Evolutionary conservation across 2,329 filamentous ascomycete species (phyloP).

Genomic region (Paracoccidioides brasiliensis): DNA sequence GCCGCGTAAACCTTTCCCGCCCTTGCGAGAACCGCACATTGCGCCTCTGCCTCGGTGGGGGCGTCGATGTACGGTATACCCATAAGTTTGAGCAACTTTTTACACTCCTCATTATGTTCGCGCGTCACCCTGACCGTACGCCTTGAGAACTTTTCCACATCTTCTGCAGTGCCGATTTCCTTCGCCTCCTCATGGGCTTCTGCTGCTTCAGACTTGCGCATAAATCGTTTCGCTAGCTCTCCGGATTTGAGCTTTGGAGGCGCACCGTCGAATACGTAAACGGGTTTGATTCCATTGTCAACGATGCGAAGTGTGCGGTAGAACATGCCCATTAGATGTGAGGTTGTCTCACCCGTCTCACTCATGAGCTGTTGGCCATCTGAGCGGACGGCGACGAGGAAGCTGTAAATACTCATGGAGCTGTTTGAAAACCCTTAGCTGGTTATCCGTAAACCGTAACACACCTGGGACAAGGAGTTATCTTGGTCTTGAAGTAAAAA

Average conservation of each 20-base stretch:
- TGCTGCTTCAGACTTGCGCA: conserved; percentile 83
- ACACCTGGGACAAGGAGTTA: too few species aligned
- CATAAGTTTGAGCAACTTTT: conserved; percentile 83
- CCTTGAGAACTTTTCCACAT: conserved; percentile 95
- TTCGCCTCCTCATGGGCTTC: conserved; percentile 90
- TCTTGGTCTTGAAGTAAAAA: too few species aligned
- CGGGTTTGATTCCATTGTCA: conserved; percentile 95
- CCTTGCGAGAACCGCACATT: conserved; percentile 78
- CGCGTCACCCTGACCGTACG: conserved; percentile 88
- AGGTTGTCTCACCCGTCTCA: conserved; percentile 91
- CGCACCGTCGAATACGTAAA: conserved; percentile 95
- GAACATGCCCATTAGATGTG: conserved; percentile 98
- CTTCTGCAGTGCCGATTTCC: conserved; percentile 89
- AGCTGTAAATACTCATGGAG: conserved; percentile 98
- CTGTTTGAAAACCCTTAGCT: background rate
- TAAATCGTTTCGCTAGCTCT: conserved; percentile 89
- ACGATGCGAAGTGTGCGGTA: conserved; percentile 97
- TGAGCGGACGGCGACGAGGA: conserved; percentile 92
- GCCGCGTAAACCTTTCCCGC: conserved; percentile 95
- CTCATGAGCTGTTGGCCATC: conserved; percentile 93
- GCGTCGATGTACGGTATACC: conserved; percentile 90
- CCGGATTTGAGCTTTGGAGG: conserved; percentile 96
- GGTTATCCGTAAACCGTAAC: background rate
- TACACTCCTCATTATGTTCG: conserved; percentile 93
- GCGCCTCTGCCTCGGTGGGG: conserved; percentile 92